Conservation (phyloP, 129 eudicot genomes). For the Centaurea solstitialis region DNA sequence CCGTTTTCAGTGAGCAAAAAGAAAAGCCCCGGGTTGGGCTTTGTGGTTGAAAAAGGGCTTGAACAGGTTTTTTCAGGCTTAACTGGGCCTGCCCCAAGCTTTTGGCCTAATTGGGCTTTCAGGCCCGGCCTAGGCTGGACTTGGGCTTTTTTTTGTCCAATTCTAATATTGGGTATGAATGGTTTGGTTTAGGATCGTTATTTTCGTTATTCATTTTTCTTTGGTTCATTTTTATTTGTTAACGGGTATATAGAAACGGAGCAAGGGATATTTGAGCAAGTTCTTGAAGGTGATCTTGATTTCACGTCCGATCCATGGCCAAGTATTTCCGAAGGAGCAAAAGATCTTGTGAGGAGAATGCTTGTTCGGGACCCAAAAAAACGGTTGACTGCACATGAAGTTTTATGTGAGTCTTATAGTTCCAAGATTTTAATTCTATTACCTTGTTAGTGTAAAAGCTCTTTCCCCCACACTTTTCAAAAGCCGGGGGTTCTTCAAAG, state of each 20-base stretch:
- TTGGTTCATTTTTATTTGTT: conserved; percentile 2
- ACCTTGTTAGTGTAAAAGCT: not conserved
- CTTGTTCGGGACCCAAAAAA: conserved; percentile 71
- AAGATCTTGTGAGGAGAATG: conserved; percentile 88
- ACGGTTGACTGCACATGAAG: conserved; percentile 81
- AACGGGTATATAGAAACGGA: conserved; percentile 52
- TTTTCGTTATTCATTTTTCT: conserved; percentile 1
- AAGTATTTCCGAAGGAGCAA: conserved; percentile 79
- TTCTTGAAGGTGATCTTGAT: conserved; percentile 85
- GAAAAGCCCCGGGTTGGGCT: too few species aligned
- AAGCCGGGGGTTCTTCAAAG: not conserved
- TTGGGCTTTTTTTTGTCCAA: too few species aligned
- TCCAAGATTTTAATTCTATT: not conserved
- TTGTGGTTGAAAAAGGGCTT: too few species aligned
- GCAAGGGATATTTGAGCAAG: conserved; percentile 92
- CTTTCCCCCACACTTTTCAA: not conserved
- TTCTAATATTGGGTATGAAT: not conserved
- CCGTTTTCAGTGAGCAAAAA: too few species aligned
- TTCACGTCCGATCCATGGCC: conserved; percentile 94
- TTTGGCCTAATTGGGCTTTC: too few species aligned
- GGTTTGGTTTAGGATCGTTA: not conserved
- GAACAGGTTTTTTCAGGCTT: too few species aligned
- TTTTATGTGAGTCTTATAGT: conserved; percentile 56
- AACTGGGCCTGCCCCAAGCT: too few species aligned
- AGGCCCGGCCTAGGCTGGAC: too few species aligned